These are phyloP conservation scores for Aquilaria malaccensis DNA, from an alignment of 345 rosid species.

Conservation along the genomic window DNA sequence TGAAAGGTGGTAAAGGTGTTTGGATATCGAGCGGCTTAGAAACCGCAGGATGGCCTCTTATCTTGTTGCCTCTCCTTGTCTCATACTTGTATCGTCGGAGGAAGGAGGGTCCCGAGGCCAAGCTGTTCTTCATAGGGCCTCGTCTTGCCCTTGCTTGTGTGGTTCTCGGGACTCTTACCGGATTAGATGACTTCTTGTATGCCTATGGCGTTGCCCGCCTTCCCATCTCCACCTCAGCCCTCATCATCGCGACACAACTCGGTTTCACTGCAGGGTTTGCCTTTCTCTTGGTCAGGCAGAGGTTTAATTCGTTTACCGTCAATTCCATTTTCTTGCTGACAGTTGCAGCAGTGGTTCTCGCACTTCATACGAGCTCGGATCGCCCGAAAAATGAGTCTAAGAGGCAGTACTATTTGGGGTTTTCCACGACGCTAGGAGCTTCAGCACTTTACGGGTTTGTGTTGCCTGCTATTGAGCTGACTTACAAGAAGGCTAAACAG, in stretches of 20 bases:
- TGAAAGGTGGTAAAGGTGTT: constrained; percentile 22
- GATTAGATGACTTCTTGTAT: constrained; percentile 21
- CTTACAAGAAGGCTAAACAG: constrained; percentile 15
- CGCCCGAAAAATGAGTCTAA: constrained; percentile 16
- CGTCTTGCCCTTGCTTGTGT: constrained; percentile 14
- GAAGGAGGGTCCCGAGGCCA: constrained; percentile 7
- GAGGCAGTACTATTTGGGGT: constrained; percentile 13
- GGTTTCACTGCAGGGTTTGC: constrained; percentile 9
- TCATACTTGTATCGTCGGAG: constrained; percentile 24
- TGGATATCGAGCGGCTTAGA: constrained; percentile 24
- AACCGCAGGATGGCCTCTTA: constrained; percentile 28
- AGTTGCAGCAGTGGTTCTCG: constrained; percentile 5
- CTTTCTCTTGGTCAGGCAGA: constrained; percentile 9
- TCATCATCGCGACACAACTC: constrained; percentile 8
- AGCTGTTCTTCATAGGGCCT: constrained; percentile 13
- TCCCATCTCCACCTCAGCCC: constrained; percentile 8
- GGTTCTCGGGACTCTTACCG: constrained; percentile 22
- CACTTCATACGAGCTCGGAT: constrained; percentile 10
- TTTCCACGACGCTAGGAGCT: constrained; percentile 26
- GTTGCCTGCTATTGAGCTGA: constrained; percentile 18
- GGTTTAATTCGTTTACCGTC: constrained; percentile 8
- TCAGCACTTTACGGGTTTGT: constrained; percentile 25
- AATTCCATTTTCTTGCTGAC: constrained; percentile 10
- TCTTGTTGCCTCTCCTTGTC: constrained; percentile 14
- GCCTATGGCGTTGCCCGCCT: constrained; percentile 10